phyloP scores from a whole-genome alignment of 495 filamentous ascomycete genomes.

The Chaetomium fimeti region DNA sequence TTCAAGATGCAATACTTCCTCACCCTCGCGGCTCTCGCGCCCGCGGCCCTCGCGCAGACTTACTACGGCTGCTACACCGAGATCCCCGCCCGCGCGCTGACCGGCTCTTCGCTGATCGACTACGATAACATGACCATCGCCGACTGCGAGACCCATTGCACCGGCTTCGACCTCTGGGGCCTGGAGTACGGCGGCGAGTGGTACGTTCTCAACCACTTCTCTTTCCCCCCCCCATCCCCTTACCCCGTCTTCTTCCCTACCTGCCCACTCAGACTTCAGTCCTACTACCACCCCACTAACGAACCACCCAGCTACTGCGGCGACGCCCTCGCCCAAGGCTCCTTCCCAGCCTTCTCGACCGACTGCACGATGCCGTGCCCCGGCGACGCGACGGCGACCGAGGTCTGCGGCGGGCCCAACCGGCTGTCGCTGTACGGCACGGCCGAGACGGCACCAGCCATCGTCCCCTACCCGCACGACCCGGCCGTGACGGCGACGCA shows the following conservation, averaged over 20 bases:
- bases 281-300: not conserved
- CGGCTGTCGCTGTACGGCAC: slow-evolving; percentile 42
- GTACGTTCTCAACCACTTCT: slow-evolving; percentile 10
- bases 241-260: no score
- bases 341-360: slow-evolving; percentile 16
- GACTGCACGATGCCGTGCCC: slow-evolving; percentile 45
- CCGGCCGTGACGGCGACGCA: slow-evolving; percentile 1
- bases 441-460: slow-evolving; percentile 20
- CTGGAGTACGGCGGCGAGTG: slow-evolving; percentile 52
- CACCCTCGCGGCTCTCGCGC: slow-evolving; percentile 15
- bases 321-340: slow-evolving; percentile 13
- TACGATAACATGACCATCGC: slow-evolving; percentile 25
- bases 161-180: slow-evolving; percentile 21
- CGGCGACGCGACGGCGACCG: slow-evolving; percentile 36
- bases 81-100: slow-evolving; percentile 17
- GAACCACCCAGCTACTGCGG: slow-evolving; percentile 19
- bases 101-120: slow-evolving; percentile 3
- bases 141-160: slow-evolving; percentile 32
- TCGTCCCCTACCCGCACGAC: slow-evolving; percentile 17
- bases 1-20: slow-evolving; percentile 22
- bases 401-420: slow-evolving; percentile 45
- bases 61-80: slow-evolving; percentile 35
- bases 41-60: slow-evolving; percentile 16
- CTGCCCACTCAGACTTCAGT: no score
- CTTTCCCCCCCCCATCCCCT: not conserved